A percentile compares a stretch with the other conserved stretches of the same genome.
These are phyloP conservation scores for Uronychia setigera DNA, from an alignment of 73 alveolate species.

Conservation along the genomic window DNA sequence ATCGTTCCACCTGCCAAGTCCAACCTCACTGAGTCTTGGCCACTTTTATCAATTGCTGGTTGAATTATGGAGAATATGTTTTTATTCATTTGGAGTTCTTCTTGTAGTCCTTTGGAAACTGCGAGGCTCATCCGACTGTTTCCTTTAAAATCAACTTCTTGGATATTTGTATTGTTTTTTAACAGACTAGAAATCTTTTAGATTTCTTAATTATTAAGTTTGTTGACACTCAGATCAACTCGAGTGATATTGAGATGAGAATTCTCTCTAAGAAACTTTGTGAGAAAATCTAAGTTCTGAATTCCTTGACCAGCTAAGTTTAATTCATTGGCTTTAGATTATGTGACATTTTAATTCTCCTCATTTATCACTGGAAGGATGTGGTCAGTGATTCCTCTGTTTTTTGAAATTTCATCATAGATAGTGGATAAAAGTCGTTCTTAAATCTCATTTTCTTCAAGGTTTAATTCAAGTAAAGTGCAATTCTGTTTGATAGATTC, in stretches of 20 bases:
- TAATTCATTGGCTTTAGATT: neutral
- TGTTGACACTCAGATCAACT: conserved; percentile 5
- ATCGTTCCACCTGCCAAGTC: neutral
- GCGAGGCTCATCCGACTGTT: neutral
- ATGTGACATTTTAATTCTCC: neutral
- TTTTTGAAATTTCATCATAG: neutral
- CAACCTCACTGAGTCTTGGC: neutral
- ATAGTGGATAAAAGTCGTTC: neutral
- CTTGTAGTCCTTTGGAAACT: neutral
- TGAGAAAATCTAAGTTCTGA: conserved; percentile 10
- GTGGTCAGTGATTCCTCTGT: conserved; percentile 10
- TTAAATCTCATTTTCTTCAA: neutral
- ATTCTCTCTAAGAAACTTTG: conserved; percentile 29
- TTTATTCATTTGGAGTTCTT: neutral
- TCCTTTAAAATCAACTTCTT: conserved; percentile 3
- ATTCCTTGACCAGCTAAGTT: conserved; percentile 23
- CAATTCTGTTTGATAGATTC: neutral
- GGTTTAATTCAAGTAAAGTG: neutral
- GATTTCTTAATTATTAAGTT: conserved; percentile 1
- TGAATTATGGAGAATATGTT: neutral
- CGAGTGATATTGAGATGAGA: conserved; percentile 13
- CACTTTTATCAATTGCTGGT: neutral
- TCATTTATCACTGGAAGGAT: conserved; percentile 8
- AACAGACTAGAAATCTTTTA: neutral
- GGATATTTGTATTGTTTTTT: neutral